phyloP scores from a whole-genome alignment of 2,329 filamentous ascomycete genomes.

The Trichophaea hybrida region DNA sequence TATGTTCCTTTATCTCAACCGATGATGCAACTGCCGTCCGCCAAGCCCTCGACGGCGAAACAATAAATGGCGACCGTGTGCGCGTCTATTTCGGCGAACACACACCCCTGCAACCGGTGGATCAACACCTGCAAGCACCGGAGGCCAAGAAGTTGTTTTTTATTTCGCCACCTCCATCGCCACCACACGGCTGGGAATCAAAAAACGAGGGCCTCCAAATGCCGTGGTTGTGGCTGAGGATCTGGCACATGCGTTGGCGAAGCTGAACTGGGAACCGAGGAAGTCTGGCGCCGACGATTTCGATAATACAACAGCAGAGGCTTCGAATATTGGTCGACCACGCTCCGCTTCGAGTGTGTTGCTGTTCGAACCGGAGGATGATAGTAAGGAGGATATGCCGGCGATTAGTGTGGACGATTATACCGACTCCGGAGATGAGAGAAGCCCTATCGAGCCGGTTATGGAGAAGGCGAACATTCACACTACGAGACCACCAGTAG shows the following conservation, averaged over 20 bases:
- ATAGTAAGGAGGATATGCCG: constrained; percentile 44
- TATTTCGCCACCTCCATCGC: constrained; percentile 54
- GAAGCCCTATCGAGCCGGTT: constrained; percentile 35
- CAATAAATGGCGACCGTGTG: constrained; percentile 53
- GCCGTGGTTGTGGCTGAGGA: constrained; percentile 56
- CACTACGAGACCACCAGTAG: constrained; percentile 49
- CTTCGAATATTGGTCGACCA: constrained; percentile 30
- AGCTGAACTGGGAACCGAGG: constrained; percentile 39
- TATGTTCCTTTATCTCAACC: constrained; percentile 60
- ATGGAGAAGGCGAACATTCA: constrained; percentile 32
- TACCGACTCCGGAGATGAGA: constrained; percentile 41
- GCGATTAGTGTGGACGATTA: constrained; percentile 54
- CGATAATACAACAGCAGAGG: constrained; percentile 12
- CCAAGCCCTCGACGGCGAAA: constrained; percentile 58
- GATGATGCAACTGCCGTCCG: constrained; percentile 57
- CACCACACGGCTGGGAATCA: constrained; percentile 56
- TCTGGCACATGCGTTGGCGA: constrained; percentile 50
- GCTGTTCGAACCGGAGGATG: constrained; percentile 48
- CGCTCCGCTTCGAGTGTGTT: constrained; percentile 43
- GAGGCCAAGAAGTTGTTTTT: constrained; percentile 60
- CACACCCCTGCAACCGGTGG: constrained; percentile 41
- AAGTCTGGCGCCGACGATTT: constrained; percentile 13
- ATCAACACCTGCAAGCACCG: constrained; percentile 49
- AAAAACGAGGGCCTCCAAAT: constrained; percentile 53
- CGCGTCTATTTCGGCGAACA: constrained; percentile 54